Evolutionary conservation across 1,284 basidiomycete genomes (phyloP).

Genomic region (Amylostereum areolatum): DNA sequence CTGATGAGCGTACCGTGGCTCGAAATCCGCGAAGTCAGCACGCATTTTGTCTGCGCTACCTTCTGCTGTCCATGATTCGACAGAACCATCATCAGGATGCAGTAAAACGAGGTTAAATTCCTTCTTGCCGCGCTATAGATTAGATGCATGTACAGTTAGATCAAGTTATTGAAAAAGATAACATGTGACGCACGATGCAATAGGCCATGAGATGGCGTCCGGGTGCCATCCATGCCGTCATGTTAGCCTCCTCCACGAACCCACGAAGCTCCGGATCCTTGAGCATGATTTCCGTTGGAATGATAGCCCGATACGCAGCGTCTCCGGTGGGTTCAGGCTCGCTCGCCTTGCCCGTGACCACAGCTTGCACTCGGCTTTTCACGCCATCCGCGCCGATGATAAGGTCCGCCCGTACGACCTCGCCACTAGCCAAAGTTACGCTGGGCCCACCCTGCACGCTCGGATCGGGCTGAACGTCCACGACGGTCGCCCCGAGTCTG

Average conservation of each 20-base stretch:
- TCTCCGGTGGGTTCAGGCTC: conserved; percentile 44
- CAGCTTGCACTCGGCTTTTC: conserved; percentile 45
- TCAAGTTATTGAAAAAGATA: not conserved
- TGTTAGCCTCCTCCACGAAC: conserved; percentile 34
- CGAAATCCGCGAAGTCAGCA: conserved; percentile 36
- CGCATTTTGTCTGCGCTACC: conserved; percentile 41
- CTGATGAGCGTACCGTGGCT: conserved; percentile 29
- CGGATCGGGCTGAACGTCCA: conserved; percentile 32
- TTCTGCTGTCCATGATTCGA: conserved; percentile 40
- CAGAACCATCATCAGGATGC: conserved; percentile 38
- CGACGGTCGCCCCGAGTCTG: conserved; percentile 39
- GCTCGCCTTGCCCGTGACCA: conserved; percentile 29
- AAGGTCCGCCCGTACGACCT: conserved; percentile 32
- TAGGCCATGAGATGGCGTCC: conserved; percentile 37
- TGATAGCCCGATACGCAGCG: conserved; percentile 41
- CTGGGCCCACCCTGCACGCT: conserved; percentile 20
- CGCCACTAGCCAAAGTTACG: conserved; percentile 31
- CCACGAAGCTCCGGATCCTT: conserved; percentile 41
- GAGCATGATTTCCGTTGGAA: conserved; percentile 39
- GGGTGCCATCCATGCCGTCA: conserved; percentile 40
- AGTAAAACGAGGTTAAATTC: conserved; percentile 38
- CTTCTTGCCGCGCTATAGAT: conserved; percentile 29
- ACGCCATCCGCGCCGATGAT: conserved; percentile 42
- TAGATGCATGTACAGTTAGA: not conserved
- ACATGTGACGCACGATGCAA: conserved; percentile 27